A percentile compares a stretch with the other conserved stretches of the same genome.
phyloP scores from a whole-genome alignment of 345 rosid species.

The Heritiera littoralis region DNA sequence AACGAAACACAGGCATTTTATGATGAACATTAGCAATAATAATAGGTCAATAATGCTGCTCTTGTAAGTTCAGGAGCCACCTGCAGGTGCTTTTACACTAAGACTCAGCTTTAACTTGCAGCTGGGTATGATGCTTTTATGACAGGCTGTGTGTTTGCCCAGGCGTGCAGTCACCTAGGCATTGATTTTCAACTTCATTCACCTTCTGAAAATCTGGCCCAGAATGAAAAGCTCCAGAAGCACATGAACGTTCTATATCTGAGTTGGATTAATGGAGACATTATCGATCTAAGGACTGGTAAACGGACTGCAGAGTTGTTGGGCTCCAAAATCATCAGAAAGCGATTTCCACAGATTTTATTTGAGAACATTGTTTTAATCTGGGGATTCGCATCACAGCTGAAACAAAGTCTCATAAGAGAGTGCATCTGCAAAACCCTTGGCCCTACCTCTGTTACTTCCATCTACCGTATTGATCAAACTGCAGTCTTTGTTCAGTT shows the following conservation, averaged over 20 bases:
- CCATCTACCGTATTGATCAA: slow-evolving; percentile 64
- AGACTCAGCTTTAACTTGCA: slow-evolving; percentile 35
- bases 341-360: slow-evolving; percentile 32
- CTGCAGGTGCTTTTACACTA: not conserved
- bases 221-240: slow-evolving; percentile 56
- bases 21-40: not conserved
- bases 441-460: slow-evolving; percentile 58
- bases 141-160: slow-evolving; percentile 94
- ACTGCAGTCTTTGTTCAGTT: slow-evolving; percentile 78
- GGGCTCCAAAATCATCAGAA: slow-evolving; percentile 20
- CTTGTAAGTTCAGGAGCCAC: not conserved
- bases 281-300: slow-evolving; percentile 63
- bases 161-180: slow-evolving; percentile 76
- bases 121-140: slow-evolving; percentile 99
- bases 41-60: not conserved
- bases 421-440: slow-evolving; percentile 70
- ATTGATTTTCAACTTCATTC: slow-evolving; percentile 57
- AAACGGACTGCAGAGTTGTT: slow-evolving; percentile 40
- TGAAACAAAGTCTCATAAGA: slow-evolving; percentile 62
- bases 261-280: slow-evolving; percentile 76
- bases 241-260: slow-evolving; percentile 74
- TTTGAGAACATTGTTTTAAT: slow-evolving; percentile 63
- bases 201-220: slow-evolving; percentile 43
- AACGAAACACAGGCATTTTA: not conserved
- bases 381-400: slow-evolving; percentile 73